These are phyloP conservation scores for Phialophora verrucosa DNA, from an alignment of 2,329 filamentous ascomycete species.

Conservation along the genomic window DNA sequence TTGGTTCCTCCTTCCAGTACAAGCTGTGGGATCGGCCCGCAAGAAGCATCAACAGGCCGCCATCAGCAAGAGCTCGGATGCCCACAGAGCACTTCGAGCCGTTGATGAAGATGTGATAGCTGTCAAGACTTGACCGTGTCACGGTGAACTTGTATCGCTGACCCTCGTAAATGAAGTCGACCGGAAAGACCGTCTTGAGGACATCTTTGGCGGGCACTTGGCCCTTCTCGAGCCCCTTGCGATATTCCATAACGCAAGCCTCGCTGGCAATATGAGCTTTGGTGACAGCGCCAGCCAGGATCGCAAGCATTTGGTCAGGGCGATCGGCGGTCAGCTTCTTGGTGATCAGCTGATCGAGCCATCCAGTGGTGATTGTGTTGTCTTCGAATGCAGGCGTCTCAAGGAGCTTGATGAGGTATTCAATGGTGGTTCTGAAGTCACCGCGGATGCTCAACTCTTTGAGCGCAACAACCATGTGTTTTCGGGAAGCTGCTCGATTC, in stretches of 20 bases:
- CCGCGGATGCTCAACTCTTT: slow-evolving; percentile 99
- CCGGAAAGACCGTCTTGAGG: slow-evolving; percentile 93
- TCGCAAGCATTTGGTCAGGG: slow-evolving; percentile 89
- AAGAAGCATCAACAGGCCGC: slow-evolving; percentile 88
- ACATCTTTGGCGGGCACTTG: slow-evolving; percentile 97
- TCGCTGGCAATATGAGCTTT: slow-evolving; percentile 97
- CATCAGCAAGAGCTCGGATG: slow-evolving; percentile 89
- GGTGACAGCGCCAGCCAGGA: slow-evolving; percentile 91
- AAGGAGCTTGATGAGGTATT: slow-evolving; percentile 97
- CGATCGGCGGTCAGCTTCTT: slow-evolving; percentile 97
- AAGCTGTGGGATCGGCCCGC: slow-evolving; percentile 95
- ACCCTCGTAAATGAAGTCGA: slow-evolving; percentile 99
- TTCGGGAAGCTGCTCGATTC: slow-evolving; percentile 92
- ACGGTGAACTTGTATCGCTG: slow-evolving; percentile 97
- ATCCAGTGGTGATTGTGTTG: slow-evolving; percentile 98
- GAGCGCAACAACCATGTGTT: slow-evolving; percentile 98
- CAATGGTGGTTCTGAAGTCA: slow-evolving; percentile 97
- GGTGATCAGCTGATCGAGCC: slow-evolving; percentile 97
- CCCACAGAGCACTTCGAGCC: slow-evolving; percentile 95
- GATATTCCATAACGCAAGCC: slow-evolving; percentile 83
- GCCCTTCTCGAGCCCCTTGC: slow-evolving; percentile 88
- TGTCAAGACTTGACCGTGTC: slow-evolving; percentile 87
- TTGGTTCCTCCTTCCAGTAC: slow-evolving; percentile 99
- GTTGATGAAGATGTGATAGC: slow-evolving; percentile 98
- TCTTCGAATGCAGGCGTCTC: slow-evolving; percentile 98